Conservation (phyloP, 495 filamentous ascomycete species). For the Platismatia glauca region DNA sequence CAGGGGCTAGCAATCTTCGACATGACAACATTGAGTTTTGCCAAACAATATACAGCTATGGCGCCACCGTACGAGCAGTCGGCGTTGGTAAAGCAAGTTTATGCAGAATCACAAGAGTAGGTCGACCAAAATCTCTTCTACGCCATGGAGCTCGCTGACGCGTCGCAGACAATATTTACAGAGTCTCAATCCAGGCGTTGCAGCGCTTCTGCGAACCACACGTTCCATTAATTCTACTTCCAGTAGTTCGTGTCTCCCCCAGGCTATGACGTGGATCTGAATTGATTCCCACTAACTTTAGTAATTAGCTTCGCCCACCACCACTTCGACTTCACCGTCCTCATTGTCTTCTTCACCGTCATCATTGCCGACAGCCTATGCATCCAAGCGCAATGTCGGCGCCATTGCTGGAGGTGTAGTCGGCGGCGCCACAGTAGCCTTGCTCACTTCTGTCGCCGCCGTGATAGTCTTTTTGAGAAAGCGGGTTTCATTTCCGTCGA, state of each 20-base stretch:
- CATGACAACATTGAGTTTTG: constrained; percentile 6
- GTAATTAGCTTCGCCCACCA: background rate
- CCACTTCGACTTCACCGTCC: background rate
- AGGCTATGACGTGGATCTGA: background rate
- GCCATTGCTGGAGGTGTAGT: constrained; percentile 6
- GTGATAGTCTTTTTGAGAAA: background rate
- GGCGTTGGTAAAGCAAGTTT: constrained; percentile 1
- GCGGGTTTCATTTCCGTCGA: background rate
- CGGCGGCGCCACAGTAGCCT: background rate
- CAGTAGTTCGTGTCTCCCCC: background rate
- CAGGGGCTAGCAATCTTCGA: constrained; percentile 22
- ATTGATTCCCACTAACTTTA: background rate
- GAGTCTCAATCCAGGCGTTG: constrained; percentile 1
- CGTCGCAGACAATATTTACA: background rate
- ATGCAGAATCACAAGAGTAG: constrained; percentile 3
- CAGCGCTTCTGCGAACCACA: constrained; percentile 1
- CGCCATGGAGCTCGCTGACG: background rate
- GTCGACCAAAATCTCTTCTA: background rate
- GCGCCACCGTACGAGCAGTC: constrained; percentile 10
- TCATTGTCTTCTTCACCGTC: background rate
- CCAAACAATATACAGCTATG: constrained; percentile 7
- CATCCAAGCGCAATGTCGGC: background rate
- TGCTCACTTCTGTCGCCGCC: background rate
- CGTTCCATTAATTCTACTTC: background rate
- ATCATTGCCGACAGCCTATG: background rate